phyloP scores from a whole-genome alignment of 805 yeast species.

The Pachysolen tannophilus region DNA sequence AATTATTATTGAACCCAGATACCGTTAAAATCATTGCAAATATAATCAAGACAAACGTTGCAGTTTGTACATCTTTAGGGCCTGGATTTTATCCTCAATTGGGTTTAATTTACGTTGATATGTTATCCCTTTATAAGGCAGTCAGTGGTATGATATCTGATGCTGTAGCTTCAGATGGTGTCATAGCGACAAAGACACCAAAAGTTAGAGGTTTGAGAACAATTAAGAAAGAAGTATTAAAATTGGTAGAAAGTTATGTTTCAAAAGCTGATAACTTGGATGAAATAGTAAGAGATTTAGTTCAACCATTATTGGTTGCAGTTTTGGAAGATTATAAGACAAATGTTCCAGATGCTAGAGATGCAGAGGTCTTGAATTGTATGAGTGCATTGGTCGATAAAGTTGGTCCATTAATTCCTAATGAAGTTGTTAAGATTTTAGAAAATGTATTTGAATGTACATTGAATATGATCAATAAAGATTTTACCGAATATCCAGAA shows the following conservation, averaged over 20 bases:
- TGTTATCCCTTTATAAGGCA: conserved; percentile 84
- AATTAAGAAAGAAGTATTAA: conserved; percentile 87
- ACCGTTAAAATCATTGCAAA: conserved; percentile 90
- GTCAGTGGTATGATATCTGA: conserved; percentile 81
- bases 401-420: conserved; percentile 83
- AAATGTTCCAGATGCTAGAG: conserved; percentile 94
- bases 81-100: conserved; percentile 86
- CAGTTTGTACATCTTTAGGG: conserved; percentile 92
- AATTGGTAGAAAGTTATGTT: conserved; percentile 81
- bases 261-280: conserved; percentile 80
- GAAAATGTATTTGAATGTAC: conserved; percentile 94
- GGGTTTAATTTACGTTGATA: conserved; percentile 77
- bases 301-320: conserved; percentile 75
- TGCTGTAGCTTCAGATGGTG: conserved; percentile 71
- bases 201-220: conserved; percentile 93
- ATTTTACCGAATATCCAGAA: conserved; percentile 94
- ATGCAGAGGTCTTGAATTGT: conserved; percentile 94
- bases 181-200: conserved; percentile 90
- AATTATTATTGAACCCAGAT: conserved; percentile 64
- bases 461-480: conserved; percentile 89
- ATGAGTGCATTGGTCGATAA: conserved; percentile 83
- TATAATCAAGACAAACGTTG: conserved; percentile 88
- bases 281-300: conserved; percentile 74
- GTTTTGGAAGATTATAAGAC: conserved; percentile 83
- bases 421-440: conserved; percentile 78